phyloP scores from a whole-genome alignment of 1,139 yeast genomes.

The Geotrichum fermentans region DNA sequence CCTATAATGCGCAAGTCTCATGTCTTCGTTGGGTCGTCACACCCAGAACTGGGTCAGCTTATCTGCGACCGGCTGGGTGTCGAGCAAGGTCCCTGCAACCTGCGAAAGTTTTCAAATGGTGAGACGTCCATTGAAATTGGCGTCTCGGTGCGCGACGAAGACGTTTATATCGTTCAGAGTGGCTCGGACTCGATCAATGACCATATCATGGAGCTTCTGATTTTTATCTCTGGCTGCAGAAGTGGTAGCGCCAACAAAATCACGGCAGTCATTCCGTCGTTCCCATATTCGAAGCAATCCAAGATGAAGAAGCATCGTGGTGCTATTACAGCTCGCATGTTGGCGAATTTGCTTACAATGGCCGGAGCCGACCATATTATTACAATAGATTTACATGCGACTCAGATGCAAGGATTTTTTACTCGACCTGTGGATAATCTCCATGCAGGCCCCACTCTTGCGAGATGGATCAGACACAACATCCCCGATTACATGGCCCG shows the following conservation, averaged over 20 bases:
- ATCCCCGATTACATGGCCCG: constrained; percentile 76
- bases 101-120: constrained; percentile 90
- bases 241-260: constrained; percentile 97
- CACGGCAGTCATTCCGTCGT: constrained; percentile 95
- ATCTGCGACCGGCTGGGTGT: constrained; percentile 91
- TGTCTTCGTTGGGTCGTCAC: constrained; percentile 93
- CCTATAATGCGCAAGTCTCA: constrained; percentile 93
- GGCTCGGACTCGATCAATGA: constrained; percentile 89
- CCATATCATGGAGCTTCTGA: constrained; percentile 92
- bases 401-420: constrained; percentile 99
- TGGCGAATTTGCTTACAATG: constrained; percentile 90
- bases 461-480: constrained; percentile 91
- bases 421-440: constrained; percentile 94
- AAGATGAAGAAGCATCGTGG: constrained; percentile 99
- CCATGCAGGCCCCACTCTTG: constrained; percentile 94
- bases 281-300: constrained; percentile 94
- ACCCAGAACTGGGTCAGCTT: constrained; percentile 84
- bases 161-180: constrained; percentile 90
- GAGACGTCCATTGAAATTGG: constrained; percentile 97
- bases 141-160: constrained; percentile 91
- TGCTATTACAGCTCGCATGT: constrained; percentile 98
- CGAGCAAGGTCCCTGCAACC: constrained; percentile 89
- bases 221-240: constrained; percentile 88
- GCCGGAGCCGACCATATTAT: constrained; percentile 99
- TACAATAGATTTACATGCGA: constrained; percentile 96